Conservation (phyloP, 495 filamentous ascomycete genomes). For the Aspergillus incahuasiensis region DNA sequence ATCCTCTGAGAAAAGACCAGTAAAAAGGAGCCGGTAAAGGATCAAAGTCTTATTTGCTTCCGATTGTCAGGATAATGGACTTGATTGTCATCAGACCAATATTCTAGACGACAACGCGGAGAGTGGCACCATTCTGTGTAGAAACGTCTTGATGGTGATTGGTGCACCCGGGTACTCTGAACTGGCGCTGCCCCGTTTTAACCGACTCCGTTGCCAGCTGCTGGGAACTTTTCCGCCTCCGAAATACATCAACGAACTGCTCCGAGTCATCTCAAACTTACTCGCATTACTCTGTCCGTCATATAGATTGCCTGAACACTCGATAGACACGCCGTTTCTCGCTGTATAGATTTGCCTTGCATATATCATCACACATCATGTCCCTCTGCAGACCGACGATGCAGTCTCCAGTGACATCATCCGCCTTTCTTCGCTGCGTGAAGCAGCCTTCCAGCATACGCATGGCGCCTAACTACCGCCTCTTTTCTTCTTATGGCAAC, state of each 20-base stretch:
- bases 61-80: not conserved
- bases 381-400: conserved; percentile 32
- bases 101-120: conserved; percentile 13
- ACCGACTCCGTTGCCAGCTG: conserved; percentile 15
- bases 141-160: conserved; percentile 45
- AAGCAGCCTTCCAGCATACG: conserved; percentile 38
- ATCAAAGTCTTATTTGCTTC: not conserved
- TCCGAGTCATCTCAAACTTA: conserved; percentile 7
- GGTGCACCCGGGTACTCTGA: conserved; percentile 17
- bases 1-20: not conserved
- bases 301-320: conserved; percentile 10
- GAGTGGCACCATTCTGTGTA: conserved; percentile 37
- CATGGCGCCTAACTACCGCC: conserved; percentile 52
- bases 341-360: conserved; percentile 5
- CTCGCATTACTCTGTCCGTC: conserved; percentile 13
- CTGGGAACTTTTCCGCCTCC: conserved; percentile 17
- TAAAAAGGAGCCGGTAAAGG: not conserved
- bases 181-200: conserved; percentile 13
- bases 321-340: not conserved
- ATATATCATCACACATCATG: conserved; percentile 20
- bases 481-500: conserved; percentile 60
- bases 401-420: conserved; percentile 48
- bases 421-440: conserved; percentile 49
- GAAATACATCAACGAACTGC: conserved; percentile 14
- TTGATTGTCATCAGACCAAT: not conserved